Conservation (phyloP, 805 yeast genomes). For the Starmerella apis region DNA sequence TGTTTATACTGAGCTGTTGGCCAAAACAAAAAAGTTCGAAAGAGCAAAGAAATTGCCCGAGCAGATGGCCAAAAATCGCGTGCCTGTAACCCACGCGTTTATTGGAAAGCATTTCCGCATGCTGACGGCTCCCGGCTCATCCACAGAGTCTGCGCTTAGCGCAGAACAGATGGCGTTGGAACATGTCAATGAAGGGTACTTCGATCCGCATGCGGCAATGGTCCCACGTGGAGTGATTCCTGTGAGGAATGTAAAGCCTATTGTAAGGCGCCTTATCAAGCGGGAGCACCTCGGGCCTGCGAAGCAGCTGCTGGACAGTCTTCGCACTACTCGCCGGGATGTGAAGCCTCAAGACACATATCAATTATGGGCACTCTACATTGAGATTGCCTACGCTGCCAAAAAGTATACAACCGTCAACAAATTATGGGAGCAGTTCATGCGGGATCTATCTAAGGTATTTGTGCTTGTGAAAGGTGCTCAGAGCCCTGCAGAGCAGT, state of each 20-base stretch:
- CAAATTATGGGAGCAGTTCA: slow-evolving; percentile 18
- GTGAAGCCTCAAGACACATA: slow-evolving; percentile 5
- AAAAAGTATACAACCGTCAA: slow-evolving; percentile 2
- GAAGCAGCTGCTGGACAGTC: slow-evolving; percentile 20
- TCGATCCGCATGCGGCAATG: slow-evolving; percentile 25
- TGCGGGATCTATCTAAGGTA: slow-evolving; percentile 2
- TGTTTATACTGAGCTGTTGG: slow-evolving; percentile 22
- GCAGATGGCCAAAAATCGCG: slow-evolving; percentile 18
- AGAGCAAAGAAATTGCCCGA: slow-evolving; percentile 17
- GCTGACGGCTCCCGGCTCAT: slow-evolving; percentile 17
- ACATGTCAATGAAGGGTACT: slow-evolving; percentile 20
- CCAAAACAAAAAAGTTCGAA: slow-evolving; percentile 10
- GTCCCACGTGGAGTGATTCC: slow-evolving; percentile 29
- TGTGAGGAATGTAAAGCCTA: slow-evolving; percentile 23
- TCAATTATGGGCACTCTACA: slow-evolving; percentile 17
- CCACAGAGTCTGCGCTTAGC: not conserved
- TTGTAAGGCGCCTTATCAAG: slow-evolving; percentile 22
- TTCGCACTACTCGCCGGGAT: slow-evolving; percentile 5
- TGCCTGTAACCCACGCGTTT: slow-evolving; percentile 21
- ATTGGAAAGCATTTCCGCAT: slow-evolving; percentile 25
- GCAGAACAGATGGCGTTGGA: slow-evolving; percentile 14
- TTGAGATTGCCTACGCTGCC: slow-evolving; percentile 16
- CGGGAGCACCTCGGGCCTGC: slow-evolving; percentile 18
- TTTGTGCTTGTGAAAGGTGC: slow-evolving; percentile 10
- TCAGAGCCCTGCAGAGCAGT: not conserved